Evolutionary conservation across 495 filamentous ascomycete genomes (phyloP).

Genomic region (Extremus antarcticus): DNA sequence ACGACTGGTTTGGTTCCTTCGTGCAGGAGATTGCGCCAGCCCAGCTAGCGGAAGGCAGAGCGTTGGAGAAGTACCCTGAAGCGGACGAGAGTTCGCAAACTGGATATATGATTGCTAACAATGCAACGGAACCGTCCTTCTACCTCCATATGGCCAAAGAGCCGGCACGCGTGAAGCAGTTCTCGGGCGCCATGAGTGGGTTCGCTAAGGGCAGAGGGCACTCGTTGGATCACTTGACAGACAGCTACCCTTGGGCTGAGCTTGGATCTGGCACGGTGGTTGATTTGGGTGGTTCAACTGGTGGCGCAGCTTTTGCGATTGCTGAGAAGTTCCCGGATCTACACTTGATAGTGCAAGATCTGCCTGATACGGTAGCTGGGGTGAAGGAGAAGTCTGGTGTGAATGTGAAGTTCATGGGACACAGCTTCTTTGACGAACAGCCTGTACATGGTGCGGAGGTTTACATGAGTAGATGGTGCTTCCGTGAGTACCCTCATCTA

Average conservation of each 20-base stretch:
- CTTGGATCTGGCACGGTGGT: constrained; percentile 5
- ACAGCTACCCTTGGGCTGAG: constrained; percentile 1
- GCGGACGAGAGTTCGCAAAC: constrained; percentile 3
- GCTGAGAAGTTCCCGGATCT: background rate
- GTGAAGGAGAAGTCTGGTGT: constrained; percentile 12
- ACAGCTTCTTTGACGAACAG: constrained; percentile 35
- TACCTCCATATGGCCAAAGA: constrained; percentile 16
- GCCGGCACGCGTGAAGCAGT: background rate
- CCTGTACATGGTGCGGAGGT: constrained; percentile 32
- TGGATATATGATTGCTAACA: background rate
- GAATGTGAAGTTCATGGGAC: constrained; percentile 23
- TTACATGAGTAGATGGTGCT: constrained; percentile 30
- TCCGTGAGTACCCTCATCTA: background rate
- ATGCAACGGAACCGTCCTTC: constrained; percentile 5
- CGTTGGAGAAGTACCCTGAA: constrained; percentile 2
- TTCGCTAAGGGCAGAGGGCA: background rate
- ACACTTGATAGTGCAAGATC: constrained; percentile 8
- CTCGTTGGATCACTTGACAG: background rate
- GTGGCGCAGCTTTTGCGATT: constrained; percentile 10
- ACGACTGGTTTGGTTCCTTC: background rate
- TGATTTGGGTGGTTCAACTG: constrained; percentile 32
- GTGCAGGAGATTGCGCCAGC: background rate
- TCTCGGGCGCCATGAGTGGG: background rate
- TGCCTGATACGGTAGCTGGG: background rate
- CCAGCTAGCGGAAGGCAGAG: background rate